Evolutionary conservation across 2,329 filamentous ascomycete genomes (phyloP).

Genomic region (Tolypocladium pustulatum): DNA sequence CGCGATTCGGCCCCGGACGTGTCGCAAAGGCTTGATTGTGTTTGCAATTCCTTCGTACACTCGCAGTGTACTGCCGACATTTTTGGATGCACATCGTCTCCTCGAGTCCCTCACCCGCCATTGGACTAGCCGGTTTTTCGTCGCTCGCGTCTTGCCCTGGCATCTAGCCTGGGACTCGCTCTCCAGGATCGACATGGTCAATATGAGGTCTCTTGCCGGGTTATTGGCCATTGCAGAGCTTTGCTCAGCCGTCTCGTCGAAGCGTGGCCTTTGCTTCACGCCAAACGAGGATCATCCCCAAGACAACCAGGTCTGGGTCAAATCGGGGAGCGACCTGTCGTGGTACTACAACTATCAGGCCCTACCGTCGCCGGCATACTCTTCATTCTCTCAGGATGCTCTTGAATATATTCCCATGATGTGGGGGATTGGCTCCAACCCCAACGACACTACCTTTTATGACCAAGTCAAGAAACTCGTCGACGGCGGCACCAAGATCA

Average conservation of each 20-base stretch:
- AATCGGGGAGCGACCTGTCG: slow-evolving; percentile 46
- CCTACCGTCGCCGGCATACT: slow-evolving; percentile 42
- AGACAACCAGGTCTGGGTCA: slow-evolving; percentile 58
- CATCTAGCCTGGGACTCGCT: background rate
- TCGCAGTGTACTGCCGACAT: background rate
- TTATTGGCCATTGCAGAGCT: slow-evolving; percentile 10
- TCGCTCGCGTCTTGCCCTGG: background rate
- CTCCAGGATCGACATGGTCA: background rate
- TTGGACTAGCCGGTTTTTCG: background rate
- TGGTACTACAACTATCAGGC: slow-evolving; percentile 80
- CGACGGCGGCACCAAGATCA: slow-evolving; percentile 42
- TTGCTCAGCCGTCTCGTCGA: slow-evolving; percentile 28
- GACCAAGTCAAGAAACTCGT: slow-evolving; percentile 46
- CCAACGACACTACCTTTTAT: slow-evolving; percentile 49
- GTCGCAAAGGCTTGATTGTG: background rate
- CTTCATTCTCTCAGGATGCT: slow-evolving; percentile 34
- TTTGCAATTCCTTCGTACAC: background rate
- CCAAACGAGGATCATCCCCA: slow-evolving; percentile 39
- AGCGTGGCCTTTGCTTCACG: slow-evolving; percentile 66
- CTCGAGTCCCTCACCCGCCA: background rate
- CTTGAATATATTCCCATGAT: slow-evolving; percentile 77
- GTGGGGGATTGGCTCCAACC: slow-evolving; percentile 48
- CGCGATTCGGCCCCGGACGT: background rate
- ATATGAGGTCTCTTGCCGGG: background rate
- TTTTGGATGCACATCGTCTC: background rate